Evolutionary conservation across 2,329 filamentous ascomycete species (phyloP).

Genomic region (Arthroderma sp.): DNA sequence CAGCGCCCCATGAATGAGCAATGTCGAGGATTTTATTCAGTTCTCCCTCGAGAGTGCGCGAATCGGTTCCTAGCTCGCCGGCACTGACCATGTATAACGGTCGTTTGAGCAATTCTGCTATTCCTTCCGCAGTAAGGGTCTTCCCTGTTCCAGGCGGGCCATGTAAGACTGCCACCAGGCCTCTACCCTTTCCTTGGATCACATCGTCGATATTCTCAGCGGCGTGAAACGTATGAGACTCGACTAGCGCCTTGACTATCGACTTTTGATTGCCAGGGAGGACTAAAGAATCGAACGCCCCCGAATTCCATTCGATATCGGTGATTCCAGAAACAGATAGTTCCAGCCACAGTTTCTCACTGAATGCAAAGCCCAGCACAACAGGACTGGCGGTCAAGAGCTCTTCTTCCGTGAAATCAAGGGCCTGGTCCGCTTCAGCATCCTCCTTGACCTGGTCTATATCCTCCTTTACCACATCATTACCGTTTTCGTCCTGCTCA

Average conservation of each 20-base stretch:
- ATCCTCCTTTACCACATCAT: conserved; percentile 43
- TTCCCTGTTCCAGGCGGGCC: conserved; percentile 81
- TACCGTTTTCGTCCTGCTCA: conserved; percentile 41
- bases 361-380: conserved; percentile 75
- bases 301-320: conserved; percentile 73
- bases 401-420: conserved; percentile 65
- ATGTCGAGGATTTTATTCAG: conserved; percentile 76
- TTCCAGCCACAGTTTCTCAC: conserved; percentile 81
- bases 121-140: conserved; percentile 75
- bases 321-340: conserved; percentile 66
- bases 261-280: conserved; percentile 50
- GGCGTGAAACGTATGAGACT: conserved; percentile 70
- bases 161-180: conserved; percentile 69
- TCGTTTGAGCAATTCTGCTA: conserved; percentile 67
- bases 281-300: conserved; percentile 71
- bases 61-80: conserved; percentile 69
- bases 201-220: conserved; percentile 72
- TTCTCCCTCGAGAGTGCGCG: conserved; percentile 57
- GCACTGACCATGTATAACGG: conserved; percentile 74
- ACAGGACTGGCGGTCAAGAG: conserved; percentile 72
- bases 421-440: conserved; percentile 23
- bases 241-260: conserved; percentile 67
- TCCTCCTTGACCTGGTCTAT: conserved; percentile 41
- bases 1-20: conserved; percentile 73
- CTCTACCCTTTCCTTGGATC: conserved; percentile 73